Base-by-base conservation (phyloP, 208 protist species). In the Wallacemonas sp. region DNA sequence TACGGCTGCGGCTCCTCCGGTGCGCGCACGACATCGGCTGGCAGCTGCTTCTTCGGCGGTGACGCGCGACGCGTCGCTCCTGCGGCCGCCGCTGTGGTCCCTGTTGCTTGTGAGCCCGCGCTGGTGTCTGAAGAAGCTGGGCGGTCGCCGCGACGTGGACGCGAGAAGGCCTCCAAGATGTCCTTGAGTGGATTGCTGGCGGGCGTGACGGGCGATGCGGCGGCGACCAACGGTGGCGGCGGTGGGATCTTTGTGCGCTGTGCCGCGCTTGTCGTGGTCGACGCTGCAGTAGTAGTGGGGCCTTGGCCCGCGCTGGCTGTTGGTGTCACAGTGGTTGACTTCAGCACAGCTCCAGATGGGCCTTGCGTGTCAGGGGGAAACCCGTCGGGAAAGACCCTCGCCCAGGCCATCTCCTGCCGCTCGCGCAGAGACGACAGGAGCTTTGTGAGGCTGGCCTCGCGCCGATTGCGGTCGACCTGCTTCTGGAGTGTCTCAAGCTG, bases 141-240 rank as follows among this genome's bases (percentile, higher is more conserved):
- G n/a, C n/a, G n/a, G n/a, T n/a, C n/a, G n/a, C n/a, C n/a, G n/a
- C n/a, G n/a, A n/a, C n/a, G 71, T 17, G 76, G 76, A 30, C 76
- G 81, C 3, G 76, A 83, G 65, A 83, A 90, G 2, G 82, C 68
- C 5, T 74, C 38, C 27, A 93, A 68, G 27, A 90, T 78, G 9
- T 84, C 77, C 16, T 74, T 26, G 1, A 88, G 49, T 4, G 78
- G 46, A 11, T 60, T 61, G 23, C 24, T 65, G 16, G 61, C 63
- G 0, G 70, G n/a, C n/a, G n/a, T n/a, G n/a, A n/a, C n/a, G n/a
- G n/a, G n/a, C n/a, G n/a, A n/a, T n/a, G n/a, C n/a, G n/a, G n/a
- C n/a, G n/a, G n/a, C n/a, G n/a, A n/a, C 36, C 6, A 56, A 65
- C 2, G 46, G 26, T n/a, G 70, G 49, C 23, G 57, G 9, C 30